Conservation (phyloP, 768 basidiomycete genomes). For the Cytidiella melzeri region DNA sequence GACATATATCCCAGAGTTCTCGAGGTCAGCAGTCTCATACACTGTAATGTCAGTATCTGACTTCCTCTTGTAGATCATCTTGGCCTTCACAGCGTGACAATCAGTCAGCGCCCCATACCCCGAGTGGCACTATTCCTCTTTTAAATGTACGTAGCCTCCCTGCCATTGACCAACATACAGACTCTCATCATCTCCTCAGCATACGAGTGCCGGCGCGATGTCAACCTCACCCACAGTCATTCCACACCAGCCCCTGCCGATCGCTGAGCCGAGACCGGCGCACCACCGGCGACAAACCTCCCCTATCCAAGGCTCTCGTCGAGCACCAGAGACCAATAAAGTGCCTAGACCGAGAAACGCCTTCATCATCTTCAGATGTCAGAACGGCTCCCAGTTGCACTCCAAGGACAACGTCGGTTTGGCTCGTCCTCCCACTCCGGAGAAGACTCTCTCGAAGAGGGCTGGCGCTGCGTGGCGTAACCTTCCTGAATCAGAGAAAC, state of each 20-base stretch:
- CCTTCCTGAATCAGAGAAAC: conserved; percentile 41
- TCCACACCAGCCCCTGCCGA: background rate
- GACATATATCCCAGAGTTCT: too few species aligned
- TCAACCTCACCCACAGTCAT: background rate
- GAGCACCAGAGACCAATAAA: conserved; percentile 46
- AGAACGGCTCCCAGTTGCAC: conserved; percentile 45
- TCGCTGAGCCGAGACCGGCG: background rate
- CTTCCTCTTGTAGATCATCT: too few species aligned
- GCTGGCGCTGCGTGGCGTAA: conserved; percentile 73
- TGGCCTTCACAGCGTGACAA: too few species aligned
- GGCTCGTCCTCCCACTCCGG: conserved; percentile 20
- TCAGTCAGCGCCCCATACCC: background rate
- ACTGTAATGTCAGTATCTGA: too few species aligned
- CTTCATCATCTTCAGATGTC: conserved; percentile 70
- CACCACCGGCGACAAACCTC: background rate
- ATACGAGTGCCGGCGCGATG: too few species aligned
- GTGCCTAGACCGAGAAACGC: conserved; percentile 64
- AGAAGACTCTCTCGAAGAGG: conserved; percentile 66
- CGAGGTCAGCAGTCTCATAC: too few species aligned
- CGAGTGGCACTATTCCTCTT: background rate
- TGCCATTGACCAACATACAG: too few species aligned
- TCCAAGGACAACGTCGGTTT: conserved; percentile 25
- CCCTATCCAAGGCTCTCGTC: conserved; percentile 11
- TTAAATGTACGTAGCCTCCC: too few species aligned
- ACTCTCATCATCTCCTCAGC: too few species aligned